Evolutionary conservation across 208 protist genomes (phyloP).

Genomic region (Crithidia acanthocephali): DNA sequence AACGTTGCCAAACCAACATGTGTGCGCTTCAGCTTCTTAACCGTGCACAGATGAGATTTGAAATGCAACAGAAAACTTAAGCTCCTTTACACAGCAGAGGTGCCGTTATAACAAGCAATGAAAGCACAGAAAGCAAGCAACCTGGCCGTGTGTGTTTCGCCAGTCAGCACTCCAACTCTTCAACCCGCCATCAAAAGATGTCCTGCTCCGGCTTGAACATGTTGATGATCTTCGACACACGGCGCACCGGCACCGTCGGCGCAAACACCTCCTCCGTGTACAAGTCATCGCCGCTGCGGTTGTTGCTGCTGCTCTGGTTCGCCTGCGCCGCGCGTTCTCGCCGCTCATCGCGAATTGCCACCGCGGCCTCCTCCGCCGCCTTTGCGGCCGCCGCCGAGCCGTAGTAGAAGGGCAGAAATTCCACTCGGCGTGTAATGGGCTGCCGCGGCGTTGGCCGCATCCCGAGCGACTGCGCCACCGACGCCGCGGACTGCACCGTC

Average conservation of each 20-base stretch:
- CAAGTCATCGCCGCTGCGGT: neutral
- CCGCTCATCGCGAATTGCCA: neutral
- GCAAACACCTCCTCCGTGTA: slow-evolving; percentile 17
- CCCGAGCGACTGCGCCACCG: slow-evolving; percentile 17
- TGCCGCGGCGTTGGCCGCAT: slow-evolving; percentile 22
- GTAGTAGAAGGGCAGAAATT: slow-evolving; percentile 42
- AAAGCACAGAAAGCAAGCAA: no score
- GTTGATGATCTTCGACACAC: slow-evolving; percentile 26
- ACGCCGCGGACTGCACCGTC: slow-evolving; percentile 29
- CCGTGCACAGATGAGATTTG: no score
- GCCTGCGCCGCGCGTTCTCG: neutral
- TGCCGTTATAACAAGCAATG: no score
- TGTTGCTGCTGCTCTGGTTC: neutral
- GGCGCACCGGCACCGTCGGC: slow-evolving; percentile 13
- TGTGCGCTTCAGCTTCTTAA: neutral
- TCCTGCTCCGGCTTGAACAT: slow-evolving; percentile 20
- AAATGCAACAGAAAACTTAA: no score
- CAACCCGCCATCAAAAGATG: slow-evolving; percentile 11
- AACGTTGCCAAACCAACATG: neutral
- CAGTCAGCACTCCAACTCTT: no score
- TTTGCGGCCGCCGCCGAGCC: neutral
- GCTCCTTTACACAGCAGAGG: no score
- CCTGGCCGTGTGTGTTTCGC: no score
- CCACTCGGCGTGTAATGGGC: slow-evolving; percentile 19
- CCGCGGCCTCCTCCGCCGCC: neutral